Evolutionary conservation across 2,329 filamentous ascomycete genomes (phyloP), one percentile per base, ranked within the genome.

Genomic region (Aspergillus ibericus): DNA sequence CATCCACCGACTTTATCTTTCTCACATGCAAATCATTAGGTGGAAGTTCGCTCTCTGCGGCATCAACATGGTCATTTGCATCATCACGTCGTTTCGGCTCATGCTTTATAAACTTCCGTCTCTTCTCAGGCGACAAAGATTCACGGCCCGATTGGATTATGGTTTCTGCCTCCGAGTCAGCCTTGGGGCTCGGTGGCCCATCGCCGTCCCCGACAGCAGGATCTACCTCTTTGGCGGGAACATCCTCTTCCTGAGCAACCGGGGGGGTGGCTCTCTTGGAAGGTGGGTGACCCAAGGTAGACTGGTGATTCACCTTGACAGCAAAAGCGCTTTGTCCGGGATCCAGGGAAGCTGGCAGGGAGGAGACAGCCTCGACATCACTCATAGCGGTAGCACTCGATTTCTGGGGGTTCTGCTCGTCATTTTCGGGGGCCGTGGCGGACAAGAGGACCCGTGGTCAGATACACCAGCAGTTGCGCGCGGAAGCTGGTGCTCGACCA

Each of bases 121-220:
- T 77, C 69, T 80, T 80, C 67, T 80, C 76, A 5, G 78, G 78
- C 6, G 78, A 78, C 56, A 78, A 62, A 32, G 75, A 76, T 63
- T 78, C 76, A 40, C 76, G 75, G 54, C 76, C 76, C 12, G 76
- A 80, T 64, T 80, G 77, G 56, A 81, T 81, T 59, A 80, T 77
- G 18, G 78, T 81, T 67, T 81, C 78, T 55, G 78, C 78, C 69
- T 81, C 78, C 46, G 78, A 80, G 66, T 81, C 78, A 50, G 76
- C 76, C 68, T 69, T 76, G 59, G 74, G 74, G 59, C 75, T 75
- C 55, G 67, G 67, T 22, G 69, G 69, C 27, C 70, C 75, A 56
- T 78, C 72, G 49, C 64, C 70, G 46, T 74, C 70, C 50, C 61
- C 66, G 50, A 68, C 65, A 59, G 56, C 67, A 53, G 58, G 56